Base-by-base conservation (phyloP, 1,139 yeast species). In the Kodamaea ohmeri region DNA sequence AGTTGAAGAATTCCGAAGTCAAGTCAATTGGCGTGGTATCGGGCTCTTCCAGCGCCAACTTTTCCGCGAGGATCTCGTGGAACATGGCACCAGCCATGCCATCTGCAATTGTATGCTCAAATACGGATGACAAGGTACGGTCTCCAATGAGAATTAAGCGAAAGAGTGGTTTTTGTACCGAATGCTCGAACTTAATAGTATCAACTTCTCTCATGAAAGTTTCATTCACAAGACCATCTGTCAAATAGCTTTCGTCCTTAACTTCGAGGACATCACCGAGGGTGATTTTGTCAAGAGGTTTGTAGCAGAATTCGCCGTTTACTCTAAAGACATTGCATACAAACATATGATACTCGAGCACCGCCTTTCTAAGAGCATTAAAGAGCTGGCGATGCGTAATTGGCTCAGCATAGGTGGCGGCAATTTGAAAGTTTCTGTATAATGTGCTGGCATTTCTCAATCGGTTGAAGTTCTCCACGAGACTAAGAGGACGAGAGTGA, bases 21-120 rank as follows among this genome's bases (percentile, higher is more conserved):
- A 56, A 39, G 9, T 52, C 55, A 35, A 55, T 53, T 34, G 21
- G 37, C 22, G 26, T 40, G 16, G 35, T 20, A 13, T 29, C 26
- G 13, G 14, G 15, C 28, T 40, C 47, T 1, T 56, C 57, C 11
- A 25, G 28, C 6, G 16, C 25, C 31, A 39, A 25, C 35, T 58
- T 60, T 15, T 60, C 56, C 15, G 67, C 46, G 19, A 70, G 57
- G 9, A 58, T 52, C 47, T 68, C 67, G 42, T 69, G 74, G 48
- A 70, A 63, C 34, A 56, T 55, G 26, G 53, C 54, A 0, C 65
- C 74, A n/a, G 63, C 70, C 4, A 67, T 51, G 0, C 76, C 76
- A 48, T 71, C 76, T 11, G 60, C 63, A 20, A 67, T 56, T 1
- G 73, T 60, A 44, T 71, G 76, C 35, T 71, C 76, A 27, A 67